A percentile compares a stretch with the other conserved stretches of the same genome.
Conservation (phyloP, 192 early-diverging fungal genomes). For the Dimargaris verticillata region DNA sequence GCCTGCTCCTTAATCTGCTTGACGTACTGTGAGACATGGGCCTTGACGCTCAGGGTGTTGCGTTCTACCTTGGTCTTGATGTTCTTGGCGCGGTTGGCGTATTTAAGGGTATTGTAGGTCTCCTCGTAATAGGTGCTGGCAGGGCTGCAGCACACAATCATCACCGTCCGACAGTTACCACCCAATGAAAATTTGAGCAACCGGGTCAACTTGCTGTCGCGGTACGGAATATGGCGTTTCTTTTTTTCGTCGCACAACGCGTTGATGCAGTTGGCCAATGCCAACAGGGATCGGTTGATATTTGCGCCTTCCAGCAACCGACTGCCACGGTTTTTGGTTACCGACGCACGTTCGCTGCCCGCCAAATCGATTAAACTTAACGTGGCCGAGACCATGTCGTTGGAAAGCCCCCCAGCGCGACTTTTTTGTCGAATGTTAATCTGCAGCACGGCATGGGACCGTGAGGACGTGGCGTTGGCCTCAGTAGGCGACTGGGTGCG, state of each 20-base stretch:
- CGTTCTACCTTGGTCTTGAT: conserved; percentile 50
- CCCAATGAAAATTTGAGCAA: conserved; percentile 58
- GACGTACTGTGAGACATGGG: conserved; percentile 42
- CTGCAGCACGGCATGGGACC: conserved; percentile 67
- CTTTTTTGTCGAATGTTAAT: conserved; percentile 28
- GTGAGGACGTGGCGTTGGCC: conserved; percentile 55
- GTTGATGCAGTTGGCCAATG: conserved; percentile 63
- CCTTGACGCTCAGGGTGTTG: conserved; percentile 38
- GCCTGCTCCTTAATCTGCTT: conserved; percentile 40
- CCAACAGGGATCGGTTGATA: conserved; percentile 59
- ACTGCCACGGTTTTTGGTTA: conserved; percentile 40
- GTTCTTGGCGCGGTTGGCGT: conserved; percentile 48
- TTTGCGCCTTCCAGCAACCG: conserved; percentile 61
- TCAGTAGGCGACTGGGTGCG: conserved; percentile 60
- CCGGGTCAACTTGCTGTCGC: conserved; percentile 59
- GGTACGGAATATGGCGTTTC: conserved; percentile 51
- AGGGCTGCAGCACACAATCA: conserved; percentile 63
- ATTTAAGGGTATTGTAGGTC: conserved; percentile 63
- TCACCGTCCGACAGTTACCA: conserved; percentile 63
- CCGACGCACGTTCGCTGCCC: conserved; percentile 49
- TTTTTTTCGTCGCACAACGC: conserved; percentile 35
- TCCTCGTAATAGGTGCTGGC: conserved; percentile 48
- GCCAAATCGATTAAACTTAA: conserved; percentile 66
- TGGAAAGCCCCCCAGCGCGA: conserved; percentile 20
- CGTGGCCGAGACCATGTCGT: conserved; percentile 33